phyloP scores from a whole-genome alignment of 1,284 basidiomycete species.

The Ceratobasidium sp. region DNA sequence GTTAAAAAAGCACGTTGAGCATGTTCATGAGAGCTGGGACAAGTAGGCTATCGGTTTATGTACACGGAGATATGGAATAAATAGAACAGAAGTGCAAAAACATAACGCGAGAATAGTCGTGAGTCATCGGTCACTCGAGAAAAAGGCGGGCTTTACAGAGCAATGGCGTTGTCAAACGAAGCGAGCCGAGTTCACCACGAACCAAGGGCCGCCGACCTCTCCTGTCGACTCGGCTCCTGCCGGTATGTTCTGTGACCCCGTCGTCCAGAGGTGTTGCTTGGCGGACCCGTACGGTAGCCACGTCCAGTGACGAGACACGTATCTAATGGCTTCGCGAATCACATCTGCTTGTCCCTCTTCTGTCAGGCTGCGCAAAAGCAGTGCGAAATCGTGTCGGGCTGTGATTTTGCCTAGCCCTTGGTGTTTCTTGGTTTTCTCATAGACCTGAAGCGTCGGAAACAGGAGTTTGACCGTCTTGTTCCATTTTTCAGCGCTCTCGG shows the following conservation, averaged over 20 bases:
- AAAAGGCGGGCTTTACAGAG: not conserved
- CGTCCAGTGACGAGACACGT: not conserved
- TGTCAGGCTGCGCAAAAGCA: not conserved
- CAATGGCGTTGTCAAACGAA: not conserved
- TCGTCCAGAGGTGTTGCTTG: constrained; percentile 7
- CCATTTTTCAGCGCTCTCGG: not conserved
- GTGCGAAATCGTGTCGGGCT: not conserved
- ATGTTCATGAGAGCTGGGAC: no score
- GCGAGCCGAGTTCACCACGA: constrained; percentile 9
- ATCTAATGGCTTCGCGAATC: not conserved
- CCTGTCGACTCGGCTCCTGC: not conserved
- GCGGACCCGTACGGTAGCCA: constrained; percentile 7
- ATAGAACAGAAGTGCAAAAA: no score
- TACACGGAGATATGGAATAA: no score
- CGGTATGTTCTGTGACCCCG: not conserved
- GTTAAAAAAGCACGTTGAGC: no score
- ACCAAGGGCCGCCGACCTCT: not conserved
- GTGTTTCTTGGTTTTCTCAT: not conserved
- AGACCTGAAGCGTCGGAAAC: not conserved
- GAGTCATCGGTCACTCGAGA: not conserved
- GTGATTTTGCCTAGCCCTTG: not conserved
- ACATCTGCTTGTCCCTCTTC: not conserved
- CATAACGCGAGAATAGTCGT: no score
- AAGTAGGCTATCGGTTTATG: no score
- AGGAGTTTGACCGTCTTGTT: not conserved